phyloP scores from a whole-genome alignment of 202 grass and related monocot species.

The Schoenoplectus tabernaemontani region DNA sequence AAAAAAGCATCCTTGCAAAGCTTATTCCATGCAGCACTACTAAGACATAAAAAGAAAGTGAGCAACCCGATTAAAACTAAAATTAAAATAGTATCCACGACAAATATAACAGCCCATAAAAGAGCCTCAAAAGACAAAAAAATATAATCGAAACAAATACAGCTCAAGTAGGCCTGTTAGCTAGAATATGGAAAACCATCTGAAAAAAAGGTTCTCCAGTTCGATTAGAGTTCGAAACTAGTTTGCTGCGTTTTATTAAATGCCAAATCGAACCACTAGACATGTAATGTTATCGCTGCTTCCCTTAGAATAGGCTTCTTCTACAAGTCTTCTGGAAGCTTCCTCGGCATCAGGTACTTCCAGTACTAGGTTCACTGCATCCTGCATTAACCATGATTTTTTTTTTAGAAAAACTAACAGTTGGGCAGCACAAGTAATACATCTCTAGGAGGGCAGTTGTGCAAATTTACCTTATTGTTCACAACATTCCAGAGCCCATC shows the following conservation, averaged over 20 bases:
- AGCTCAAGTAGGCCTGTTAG: conserved; percentile 5
- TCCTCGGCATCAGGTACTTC: conserved; percentile 27
- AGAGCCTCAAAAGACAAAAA: background rate
- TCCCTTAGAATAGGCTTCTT: conserved; percentile 31
- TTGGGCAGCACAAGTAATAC: background rate
- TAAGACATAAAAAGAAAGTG: too few relatives aligned
- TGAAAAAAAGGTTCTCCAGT: conserved; percentile 3
- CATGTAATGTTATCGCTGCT: conserved; percentile 43
- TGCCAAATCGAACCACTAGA: conserved; percentile 29
- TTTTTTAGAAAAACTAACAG: background rate
- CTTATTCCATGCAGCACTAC: background rate
- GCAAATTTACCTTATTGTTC: conserved; percentile 31
- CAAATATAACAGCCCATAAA: background rate
- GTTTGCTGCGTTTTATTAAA: background rate
- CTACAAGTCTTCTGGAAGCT: conserved; percentile 33
- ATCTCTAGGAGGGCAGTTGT: background rate
- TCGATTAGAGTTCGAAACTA: background rate
- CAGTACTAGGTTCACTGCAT: conserved; percentile 31
- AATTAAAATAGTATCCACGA: background rate
- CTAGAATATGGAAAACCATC: background rate
- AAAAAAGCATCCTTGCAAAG: background rate
- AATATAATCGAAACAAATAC: background rate
- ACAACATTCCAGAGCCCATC: conserved; percentile 45
- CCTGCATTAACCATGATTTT: conserved; percentile 20
- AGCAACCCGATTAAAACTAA: background rate